These are phyloP conservation scores for Botryotinia convoluta DNA, from an alignment of 2,329 filamentous ascomycete species.

Conservation along the genomic window DNA sequence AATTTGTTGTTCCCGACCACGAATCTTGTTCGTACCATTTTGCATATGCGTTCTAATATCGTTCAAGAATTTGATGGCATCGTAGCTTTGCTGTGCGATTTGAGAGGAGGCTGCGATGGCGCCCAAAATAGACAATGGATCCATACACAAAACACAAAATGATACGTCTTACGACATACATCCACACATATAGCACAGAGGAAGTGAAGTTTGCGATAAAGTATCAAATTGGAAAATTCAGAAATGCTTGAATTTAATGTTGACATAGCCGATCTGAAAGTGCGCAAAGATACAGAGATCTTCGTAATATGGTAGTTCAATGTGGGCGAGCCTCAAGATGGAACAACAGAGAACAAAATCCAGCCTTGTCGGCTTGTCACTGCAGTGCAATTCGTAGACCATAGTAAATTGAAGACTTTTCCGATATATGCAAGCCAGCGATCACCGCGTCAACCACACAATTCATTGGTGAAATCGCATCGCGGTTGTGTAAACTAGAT, in stretches of 20 bases:
- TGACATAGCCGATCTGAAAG: not conserved
- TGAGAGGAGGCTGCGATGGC: constrained; percentile 17
- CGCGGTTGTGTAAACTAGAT: not conserved
- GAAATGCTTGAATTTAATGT: not conserved
- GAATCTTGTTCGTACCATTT: not conserved
- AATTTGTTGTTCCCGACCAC: constrained; percentile 8
- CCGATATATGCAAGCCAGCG: not conserved
- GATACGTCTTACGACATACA: not conserved
- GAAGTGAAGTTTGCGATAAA: not conserved
- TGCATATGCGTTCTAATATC: constrained; percentile 15
- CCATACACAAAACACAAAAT: constrained; percentile 4
- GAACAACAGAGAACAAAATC: not conserved
- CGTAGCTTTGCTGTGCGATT: constrained; percentile 8
- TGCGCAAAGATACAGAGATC: too few relatives aligned
- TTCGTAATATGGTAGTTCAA: not conserved
- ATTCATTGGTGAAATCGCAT: not conserved
- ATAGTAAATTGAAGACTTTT: not conserved
- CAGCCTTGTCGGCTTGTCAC: not conserved
- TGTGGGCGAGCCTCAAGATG: not conserved
- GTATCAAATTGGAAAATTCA: not conserved
- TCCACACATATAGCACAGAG: not conserved
- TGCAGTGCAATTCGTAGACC: not conserved
- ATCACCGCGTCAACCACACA: too few relatives aligned
- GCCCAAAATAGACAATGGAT: constrained; percentile 18
- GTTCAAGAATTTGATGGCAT: constrained; percentile 1